Evolutionary conservation across 306 rosid species (phyloP), one percentile per base, ranked within the genome.

Genomic region (Carpinus viminea): DNA sequence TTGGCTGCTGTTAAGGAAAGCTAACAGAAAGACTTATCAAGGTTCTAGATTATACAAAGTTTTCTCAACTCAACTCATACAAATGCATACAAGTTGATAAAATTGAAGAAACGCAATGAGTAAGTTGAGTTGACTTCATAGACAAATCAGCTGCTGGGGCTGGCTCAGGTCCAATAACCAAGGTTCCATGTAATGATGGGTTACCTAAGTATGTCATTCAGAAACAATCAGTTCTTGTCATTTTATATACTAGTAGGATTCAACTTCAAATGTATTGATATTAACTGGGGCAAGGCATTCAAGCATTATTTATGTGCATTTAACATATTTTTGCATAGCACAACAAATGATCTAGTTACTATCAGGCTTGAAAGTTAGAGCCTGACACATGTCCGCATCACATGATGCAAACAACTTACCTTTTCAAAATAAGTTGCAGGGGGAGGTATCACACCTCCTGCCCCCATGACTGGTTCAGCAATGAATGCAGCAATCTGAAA

Each of bases 401-500:
- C 72, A 73, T 55, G n/a, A 55, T 71, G 57, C 55, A 13, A 45
- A 74, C 21, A 38, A 83, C 72, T 72, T 83, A 91, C 98, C 96
- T 95, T 95, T 0, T 95, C 96, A 84, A 95, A 95, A 85, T 93
- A 95, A 78, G 96, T 84, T 78, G 91, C 77, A 57, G 98, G 98
- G 28, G 98, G 98, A 87, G 62, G 86, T 51, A 95, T 88, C 73
- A 95, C 98, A 85, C 99, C 99, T 43, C 98, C 98, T 62, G 97
- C 98, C 50, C 99, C 99, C 90, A 95, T 91, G 75, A 93, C 92
- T 70, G 99, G 99, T 81, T 95, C 99, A 7, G 98, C 99, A 26
- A 95, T 95, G 81, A 95, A 95, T 41, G 99, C 99, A 62, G 99
- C 98, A 83, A 95, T 93, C 99, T 95, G 86, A 78, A 79, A 73